phyloP scores from a whole-genome alignment of 2,329 filamentous ascomycete species.

The Periconia macrospinosa region DNA sequence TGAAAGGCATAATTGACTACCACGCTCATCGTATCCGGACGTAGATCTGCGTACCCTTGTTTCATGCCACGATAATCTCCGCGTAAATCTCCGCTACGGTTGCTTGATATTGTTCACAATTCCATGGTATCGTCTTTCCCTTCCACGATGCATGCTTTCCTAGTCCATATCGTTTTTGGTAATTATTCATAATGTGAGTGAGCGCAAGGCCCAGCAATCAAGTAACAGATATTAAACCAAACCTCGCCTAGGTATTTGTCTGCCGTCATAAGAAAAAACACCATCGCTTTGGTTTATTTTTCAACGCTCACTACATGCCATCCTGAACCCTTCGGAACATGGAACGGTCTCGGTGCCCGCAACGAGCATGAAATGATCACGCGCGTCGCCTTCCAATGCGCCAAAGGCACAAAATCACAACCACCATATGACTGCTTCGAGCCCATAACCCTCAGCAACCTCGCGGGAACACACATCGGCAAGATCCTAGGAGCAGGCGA shows the following conservation, averaged over 20 bases:
- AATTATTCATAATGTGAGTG: no score
- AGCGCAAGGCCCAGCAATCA: no score
- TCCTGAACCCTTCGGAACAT: slow-evolving; percentile 5
- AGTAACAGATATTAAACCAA: neutral
- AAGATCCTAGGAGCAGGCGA: neutral
- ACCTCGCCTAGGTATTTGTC: neutral
- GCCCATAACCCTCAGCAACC: slow-evolving; percentile 4
- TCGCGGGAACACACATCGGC: slow-evolving; percentile 6
- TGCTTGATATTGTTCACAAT: no score
- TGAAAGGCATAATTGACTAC: no score
- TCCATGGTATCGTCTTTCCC: no score
- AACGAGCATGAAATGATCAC: slow-evolving; percentile 11
- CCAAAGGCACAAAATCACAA: neutral
- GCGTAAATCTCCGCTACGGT: no score
- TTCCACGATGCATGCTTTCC: no score
- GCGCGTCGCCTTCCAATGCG: slow-evolving; percentile 6
- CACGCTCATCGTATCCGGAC: no score
- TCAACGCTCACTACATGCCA: neutral
- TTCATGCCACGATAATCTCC: no score
- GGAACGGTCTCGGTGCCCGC: slow-evolving; percentile 2
- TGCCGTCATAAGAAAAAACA: neutral
- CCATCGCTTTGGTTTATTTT: no score
- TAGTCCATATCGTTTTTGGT: no score
- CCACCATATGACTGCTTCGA: slow-evolving; percentile 11
- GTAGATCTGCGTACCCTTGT: no score